These are phyloP conservation scores for Phialocephala subalpina DNA, from an alignment of 2,329 filamentous ascomycete genomes.

Conservation along the genomic window DNA sequence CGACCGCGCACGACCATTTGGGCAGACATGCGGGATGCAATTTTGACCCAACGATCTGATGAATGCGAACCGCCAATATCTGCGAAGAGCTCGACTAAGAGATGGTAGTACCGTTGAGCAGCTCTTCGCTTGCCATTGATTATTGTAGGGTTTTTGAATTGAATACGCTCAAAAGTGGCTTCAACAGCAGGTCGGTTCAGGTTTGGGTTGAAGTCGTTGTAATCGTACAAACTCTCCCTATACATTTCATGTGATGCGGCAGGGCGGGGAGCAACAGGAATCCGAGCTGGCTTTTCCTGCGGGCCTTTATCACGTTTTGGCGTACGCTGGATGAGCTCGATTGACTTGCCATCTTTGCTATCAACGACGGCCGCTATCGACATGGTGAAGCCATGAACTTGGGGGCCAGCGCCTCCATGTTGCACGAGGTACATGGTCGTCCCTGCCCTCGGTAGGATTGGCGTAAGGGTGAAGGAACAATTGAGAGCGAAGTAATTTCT, in stretches of 20 bases:
- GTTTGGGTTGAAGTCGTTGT: slow-evolving; percentile 32
- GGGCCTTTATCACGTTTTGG: slow-evolving; percentile 77
- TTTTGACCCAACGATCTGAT: slow-evolving; percentile 59
- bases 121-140: slow-evolving; percentile 79
- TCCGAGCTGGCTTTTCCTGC: slow-evolving; percentile 65
- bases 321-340: slow-evolving; percentile 79
- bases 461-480: slow-evolving; percentile 67
- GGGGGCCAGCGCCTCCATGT: slow-evolving; percentile 30
- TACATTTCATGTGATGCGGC: slow-evolving; percentile 38
- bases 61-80: slow-evolving; percentile 52
- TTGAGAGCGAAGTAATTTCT: slow-evolving; percentile 76
- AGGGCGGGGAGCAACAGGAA: slow-evolving; percentile 46
- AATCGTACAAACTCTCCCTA: slow-evolving; percentile 35
- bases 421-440: slow-evolving; percentile 49
- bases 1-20: slow-evolving; percentile 73
- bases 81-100: slow-evolving; percentile 72
- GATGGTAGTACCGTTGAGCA: slow-evolving; percentile 77
- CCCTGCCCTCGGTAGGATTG: slow-evolving; percentile 50
- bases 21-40: slow-evolving; percentile 65
- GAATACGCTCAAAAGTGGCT: slow-evolving; percentile 70
- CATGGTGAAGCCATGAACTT: slow-evolving; percentile 68
- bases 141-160: slow-evolving; percentile 78
- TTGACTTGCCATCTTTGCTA: slow-evolving; percentile 65
- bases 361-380: slow-evolving; percentile 73
- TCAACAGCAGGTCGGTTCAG: slow-evolving; percentile 41